These are phyloP conservation scores for Salix arbutifolia DNA, from an alignment of 345 rosid genomes.

Conservation along the genomic window DNA sequence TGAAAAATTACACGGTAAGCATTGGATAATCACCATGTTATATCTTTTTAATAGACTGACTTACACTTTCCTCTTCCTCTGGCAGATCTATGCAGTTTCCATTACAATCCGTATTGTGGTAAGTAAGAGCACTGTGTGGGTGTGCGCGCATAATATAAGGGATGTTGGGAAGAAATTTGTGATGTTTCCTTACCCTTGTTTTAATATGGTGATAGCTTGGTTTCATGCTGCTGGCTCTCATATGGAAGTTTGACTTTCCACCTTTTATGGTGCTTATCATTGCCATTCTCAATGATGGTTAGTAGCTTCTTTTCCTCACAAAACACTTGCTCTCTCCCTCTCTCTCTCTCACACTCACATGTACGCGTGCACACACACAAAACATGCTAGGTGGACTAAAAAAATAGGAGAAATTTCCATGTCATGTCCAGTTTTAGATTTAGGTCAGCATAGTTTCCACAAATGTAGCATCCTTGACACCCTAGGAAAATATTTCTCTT, in stretches of 20 bases:
- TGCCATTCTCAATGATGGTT: conserved; percentile 95
- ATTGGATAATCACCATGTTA: neutral
- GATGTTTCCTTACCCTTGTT: neutral
- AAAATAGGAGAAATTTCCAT: neutral
- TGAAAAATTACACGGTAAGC: conserved; percentile 93
- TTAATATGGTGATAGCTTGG: conserved; percentile 63
- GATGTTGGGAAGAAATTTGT: neutral
- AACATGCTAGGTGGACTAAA: no score
- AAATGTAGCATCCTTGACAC: neutral
- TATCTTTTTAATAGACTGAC: conserved; percentile 4
- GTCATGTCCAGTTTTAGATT: neutral
- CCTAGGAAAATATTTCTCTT: neutral
- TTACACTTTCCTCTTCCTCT: conserved; percentile 8
- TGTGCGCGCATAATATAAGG: neutral
- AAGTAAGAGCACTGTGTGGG: conserved; percentile 21
- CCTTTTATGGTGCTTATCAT: conserved; percentile 99
- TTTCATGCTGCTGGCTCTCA: conserved; percentile 92
- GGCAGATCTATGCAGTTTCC: conserved; percentile 95
- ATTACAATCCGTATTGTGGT: conserved; percentile 99
- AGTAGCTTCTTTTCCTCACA: conserved; percentile 17
- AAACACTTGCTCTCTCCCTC: neutral
- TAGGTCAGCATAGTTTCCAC: neutral
- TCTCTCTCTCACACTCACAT: neutral
- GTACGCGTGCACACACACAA: neutral
- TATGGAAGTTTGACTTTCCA: conserved; percentile 97